These are phyloP conservation scores for Blastobotrys americana DNA, from an alignment of 805 yeast genomes.

Conservation along the genomic window DNA sequence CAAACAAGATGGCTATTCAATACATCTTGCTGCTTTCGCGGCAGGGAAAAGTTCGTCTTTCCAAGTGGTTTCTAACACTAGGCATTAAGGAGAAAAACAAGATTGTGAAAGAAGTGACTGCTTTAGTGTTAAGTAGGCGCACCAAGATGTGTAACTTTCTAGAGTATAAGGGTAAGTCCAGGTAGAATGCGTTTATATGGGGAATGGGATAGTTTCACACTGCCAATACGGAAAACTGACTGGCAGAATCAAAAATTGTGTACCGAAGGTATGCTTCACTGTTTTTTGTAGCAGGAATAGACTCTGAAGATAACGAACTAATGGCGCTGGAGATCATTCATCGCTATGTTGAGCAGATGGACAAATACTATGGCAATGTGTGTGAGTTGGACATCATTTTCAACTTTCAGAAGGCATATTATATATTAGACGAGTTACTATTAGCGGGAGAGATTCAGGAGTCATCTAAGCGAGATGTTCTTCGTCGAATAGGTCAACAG, in stretches of 20 bases:
- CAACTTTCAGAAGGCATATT: conserved; percentile 90
- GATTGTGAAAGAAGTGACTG: conserved; percentile 77
- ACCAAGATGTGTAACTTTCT: conserved; percentile 94
- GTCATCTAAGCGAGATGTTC: conserved; percentile 69
- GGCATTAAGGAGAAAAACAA: conserved; percentile 80
- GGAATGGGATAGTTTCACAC: background rate
- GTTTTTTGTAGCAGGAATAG: conserved; percentile 83
- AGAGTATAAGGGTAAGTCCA: conserved; percentile 55
- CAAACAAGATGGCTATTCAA: conserved; percentile 62
- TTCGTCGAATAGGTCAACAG: conserved; percentile 71
- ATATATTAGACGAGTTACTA: conserved; percentile 80
- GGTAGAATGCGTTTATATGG: background rate
- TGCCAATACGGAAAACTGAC: too few species aligned
- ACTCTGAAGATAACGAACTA: conserved; percentile 77
- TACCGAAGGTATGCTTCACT: conserved; percentile 91
- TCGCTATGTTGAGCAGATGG: conserved; percentile 94
- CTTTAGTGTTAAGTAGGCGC: conserved; percentile 74
- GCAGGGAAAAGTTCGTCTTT: conserved; percentile 89
- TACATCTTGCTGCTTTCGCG: conserved; percentile 78
- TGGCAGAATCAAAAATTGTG: conserved; percentile 66
- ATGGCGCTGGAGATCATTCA: conserved; percentile 81
- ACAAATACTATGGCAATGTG: conserved; percentile 88
- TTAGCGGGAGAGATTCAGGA: conserved; percentile 87
- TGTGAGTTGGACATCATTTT: conserved; percentile 95
- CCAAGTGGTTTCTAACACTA: conserved; percentile 86